Evolutionary conservation across 2,329 filamentous ascomycete species (phyloP).

Genomic region (Mycosphaerella sp.): DNA sequence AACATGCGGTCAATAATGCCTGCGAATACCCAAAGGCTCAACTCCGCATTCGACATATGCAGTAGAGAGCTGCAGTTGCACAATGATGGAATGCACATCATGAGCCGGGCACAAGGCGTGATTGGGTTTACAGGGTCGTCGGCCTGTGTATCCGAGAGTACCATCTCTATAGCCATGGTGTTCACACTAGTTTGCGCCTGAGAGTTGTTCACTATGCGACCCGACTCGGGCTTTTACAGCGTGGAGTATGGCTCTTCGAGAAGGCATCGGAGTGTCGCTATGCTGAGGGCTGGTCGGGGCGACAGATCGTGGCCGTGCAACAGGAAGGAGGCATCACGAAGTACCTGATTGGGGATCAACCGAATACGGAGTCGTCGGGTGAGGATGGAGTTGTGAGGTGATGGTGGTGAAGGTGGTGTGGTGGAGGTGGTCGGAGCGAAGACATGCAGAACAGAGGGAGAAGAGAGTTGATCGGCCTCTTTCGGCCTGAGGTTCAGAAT

Average conservation of each 20-base stretch:
- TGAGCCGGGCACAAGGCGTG: slow-evolving; percentile 5
- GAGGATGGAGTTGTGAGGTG: too few species aligned
- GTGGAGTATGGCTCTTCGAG: neutral
- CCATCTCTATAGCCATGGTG: too few species aligned
- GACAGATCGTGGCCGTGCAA: neutral
- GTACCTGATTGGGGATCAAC: neutral
- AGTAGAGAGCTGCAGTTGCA: slow-evolving; percentile 8
- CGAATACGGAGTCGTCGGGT: too few species aligned
- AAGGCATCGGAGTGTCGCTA: neutral
- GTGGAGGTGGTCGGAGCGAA: too few species aligned
- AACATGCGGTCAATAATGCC: slow-evolving; percentile 1
- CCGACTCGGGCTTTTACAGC: neutral
- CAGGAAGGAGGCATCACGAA: neutral
- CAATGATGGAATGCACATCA: neutral
- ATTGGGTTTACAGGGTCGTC: slow-evolving; percentile 4
- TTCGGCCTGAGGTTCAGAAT: too few species aligned
- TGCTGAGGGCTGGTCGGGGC: neutral
- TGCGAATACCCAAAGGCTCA: slow-evolving; percentile 8
- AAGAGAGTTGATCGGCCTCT: too few species aligned
- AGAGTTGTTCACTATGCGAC: too few species aligned
- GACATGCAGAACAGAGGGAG: too few species aligned
- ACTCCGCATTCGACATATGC: slow-evolving; percentile 9
- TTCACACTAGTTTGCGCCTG: too few species aligned
- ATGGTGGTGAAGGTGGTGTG: too few species aligned
- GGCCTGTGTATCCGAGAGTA: neutral